Conservation (phyloP, 2,329 filamentous ascomycete species). For the Trichophyton rubrum region DNA sequence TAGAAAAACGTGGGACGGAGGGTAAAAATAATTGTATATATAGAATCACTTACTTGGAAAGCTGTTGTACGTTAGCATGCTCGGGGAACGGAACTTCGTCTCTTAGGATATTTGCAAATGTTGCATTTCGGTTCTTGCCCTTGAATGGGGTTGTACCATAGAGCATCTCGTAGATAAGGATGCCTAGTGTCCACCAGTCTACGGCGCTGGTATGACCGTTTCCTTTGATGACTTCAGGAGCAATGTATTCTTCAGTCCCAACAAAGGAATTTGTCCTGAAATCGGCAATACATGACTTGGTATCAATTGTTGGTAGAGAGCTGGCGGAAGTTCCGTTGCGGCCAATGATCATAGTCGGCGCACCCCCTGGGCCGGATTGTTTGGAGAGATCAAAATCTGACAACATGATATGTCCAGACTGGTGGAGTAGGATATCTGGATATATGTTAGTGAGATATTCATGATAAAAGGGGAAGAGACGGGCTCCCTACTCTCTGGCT, state of each 20-base stretch:
- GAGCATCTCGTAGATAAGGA: conserved; percentile 96
- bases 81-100: conserved; percentile 97
- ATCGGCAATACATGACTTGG: conserved; percentile 93
- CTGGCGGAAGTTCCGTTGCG: conserved; percentile 77
- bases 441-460: neutral
- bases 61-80: conserved; percentile 66
- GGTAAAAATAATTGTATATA: neutral
- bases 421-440: conserved; percentile 86
- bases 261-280: conserved; percentile 98
- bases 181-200: conserved; percentile 98
- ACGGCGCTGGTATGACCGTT: conserved; percentile 97
- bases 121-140: conserved; percentile 96
- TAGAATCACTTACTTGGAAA: conserved; percentile 64
- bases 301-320: conserved; percentile 91
- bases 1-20: neutral
- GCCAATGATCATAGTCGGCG: conserved; percentile 93
- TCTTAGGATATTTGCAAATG: conserved; percentile 90
- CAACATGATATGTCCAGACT: conserved; percentile 99
- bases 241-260: conserved; percentile 97
- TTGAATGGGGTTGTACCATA: conserved; percentile 98
- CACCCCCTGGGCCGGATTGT: conserved; percentile 89
- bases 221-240: conserved; percentile 95
- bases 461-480: neutral
- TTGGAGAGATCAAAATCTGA: conserved; percentile 98
- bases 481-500: conserved; percentile 69